Conservation (phyloP, 2,329 filamentous ascomycete genomes). For the Aspergillus sp. region DNA sequence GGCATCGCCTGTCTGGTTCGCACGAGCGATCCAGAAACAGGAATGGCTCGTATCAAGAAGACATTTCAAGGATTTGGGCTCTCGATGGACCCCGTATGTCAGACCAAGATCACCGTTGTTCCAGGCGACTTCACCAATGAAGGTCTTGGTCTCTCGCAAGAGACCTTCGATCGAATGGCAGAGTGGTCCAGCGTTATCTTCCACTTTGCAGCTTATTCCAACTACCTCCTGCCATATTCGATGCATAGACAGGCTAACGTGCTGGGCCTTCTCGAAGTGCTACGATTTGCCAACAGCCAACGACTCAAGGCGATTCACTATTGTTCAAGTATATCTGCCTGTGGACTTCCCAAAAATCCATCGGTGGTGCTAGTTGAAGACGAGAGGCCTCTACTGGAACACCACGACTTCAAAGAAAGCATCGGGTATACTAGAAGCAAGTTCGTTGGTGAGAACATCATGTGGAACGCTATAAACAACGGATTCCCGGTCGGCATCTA, state of each 20-base stretch:
- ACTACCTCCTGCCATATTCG: slow-evolving; percentile 14
- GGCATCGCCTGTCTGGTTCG: slow-evolving; percentile 17
- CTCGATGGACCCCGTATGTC: neutral
- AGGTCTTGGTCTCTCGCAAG: slow-evolving; percentile 1
- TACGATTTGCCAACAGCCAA: slow-evolving; percentile 9
- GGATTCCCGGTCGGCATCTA: slow-evolving; percentile 20
- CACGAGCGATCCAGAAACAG: slow-evolving; percentile 1
- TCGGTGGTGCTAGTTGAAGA: slow-evolving; percentile 8
- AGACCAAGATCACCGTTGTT: slow-evolving; percentile 7
- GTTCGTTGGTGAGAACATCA: slow-evolving; percentile 19
- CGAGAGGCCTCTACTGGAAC: slow-evolving; percentile 2
- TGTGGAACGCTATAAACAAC: slow-evolving; percentile 15
- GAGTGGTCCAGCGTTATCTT: slow-evolving; percentile 14
- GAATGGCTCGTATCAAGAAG: slow-evolving; percentile 6
- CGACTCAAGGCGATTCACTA: slow-evolving; percentile 19
- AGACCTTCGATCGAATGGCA: slow-evolving; percentile 5
- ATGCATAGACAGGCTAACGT: slow-evolving; percentile 12
- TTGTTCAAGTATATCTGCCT: slow-evolving; percentile 17
- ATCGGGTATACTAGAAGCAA: slow-evolving; percentile 22
- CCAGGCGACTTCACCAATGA: slow-evolving; percentile 4
- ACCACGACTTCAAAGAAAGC: slow-evolving; percentile 2
- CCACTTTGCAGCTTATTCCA: slow-evolving; percentile 11
- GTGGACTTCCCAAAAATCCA: slow-evolving; percentile 10
- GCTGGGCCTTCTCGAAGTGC: slow-evolving; percentile 4
- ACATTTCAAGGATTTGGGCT: slow-evolving; percentile 9